phyloP scores from a whole-genome alignment of 768 basidiomycete species.

The Mycena amicta region DNA sequence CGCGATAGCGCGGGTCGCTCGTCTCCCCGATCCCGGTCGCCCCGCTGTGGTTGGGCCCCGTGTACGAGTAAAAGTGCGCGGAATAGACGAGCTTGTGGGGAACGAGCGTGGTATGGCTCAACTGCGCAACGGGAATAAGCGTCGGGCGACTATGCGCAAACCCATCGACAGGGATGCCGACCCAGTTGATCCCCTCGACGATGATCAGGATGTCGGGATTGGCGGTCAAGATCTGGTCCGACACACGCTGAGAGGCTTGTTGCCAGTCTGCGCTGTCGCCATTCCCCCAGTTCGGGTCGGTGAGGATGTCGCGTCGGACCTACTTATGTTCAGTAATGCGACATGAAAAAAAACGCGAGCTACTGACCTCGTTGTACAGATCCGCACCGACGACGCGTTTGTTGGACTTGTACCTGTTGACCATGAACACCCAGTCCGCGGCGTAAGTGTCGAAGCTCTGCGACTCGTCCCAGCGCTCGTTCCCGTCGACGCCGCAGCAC shows the following conservation, averaged over 20 bases:
- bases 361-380: slow-evolving; percentile 15
- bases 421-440: slow-evolving; percentile 17
- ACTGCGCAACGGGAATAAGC: slow-evolving; percentile 6
- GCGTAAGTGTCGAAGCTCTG: slow-evolving; percentile 12
- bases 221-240: slow-evolving; percentile 10
- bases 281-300: slow-evolving; percentile 20
- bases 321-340: too few species aligned
- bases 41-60: slow-evolving; percentile 20
- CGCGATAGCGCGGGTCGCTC: slow-evolving; percentile 18
- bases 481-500: slow-evolving; percentile 22
- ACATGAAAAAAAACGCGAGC: too few species aligned
- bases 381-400: slow-evolving; percentile 12
- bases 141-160: slow-evolving; percentile 19
- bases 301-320: slow-evolving; percentile 17
- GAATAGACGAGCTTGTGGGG: slow-evolving; percentile 22
- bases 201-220: slow-evolving; percentile 22
- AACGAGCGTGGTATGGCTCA: slow-evolving; percentile 15
- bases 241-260: slow-evolving; percentile 11
- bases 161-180: slow-evolving; percentile 21
- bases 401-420: slow-evolving; percentile 15
- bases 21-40: slow-evolving; percentile 21
- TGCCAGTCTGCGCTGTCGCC: slow-evolving; percentile 19
- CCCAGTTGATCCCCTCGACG: slow-evolving; percentile 24
- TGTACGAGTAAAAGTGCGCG: slow-evolving; percentile 23
- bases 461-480: slow-evolving; percentile 21